Base-by-base conservation (phyloP, 345 rosid species). In the Brassica cretica region DNA sequence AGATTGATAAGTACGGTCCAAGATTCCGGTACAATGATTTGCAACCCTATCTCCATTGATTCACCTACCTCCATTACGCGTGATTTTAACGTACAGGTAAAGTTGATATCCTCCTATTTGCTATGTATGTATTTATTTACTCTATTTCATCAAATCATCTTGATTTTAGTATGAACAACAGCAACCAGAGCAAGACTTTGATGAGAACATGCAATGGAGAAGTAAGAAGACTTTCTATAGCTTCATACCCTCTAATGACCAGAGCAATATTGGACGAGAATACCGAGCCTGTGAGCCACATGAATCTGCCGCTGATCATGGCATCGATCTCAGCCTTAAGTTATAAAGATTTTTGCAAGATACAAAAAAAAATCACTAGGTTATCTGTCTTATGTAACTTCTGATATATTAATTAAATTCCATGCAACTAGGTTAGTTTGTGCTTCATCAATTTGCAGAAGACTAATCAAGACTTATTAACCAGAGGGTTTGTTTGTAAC, bases 311-410 rank as follows among this genome's bases (percentile, higher is more conserved):
- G 2, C 11, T 44, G 73, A 72, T 21, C 69, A 44, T 78, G 81
- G 58, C 59, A 72, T 78, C 21, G 77, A 78, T 60, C 77, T 78
- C 24, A 72, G 25, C 73, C 81, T 78, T 32, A 78, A 78, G 77
- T 66, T 78, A 46, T 72, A 72, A 24, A 56, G 37, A 30, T 5
- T 66, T n/a, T n/a, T 24, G 24, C n/a, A 9, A 16, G 2, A 21
- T 15, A 8, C 5, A 9, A 29, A 2, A n/a, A n/a, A 4, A 2
- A 0, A 33, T 15, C 33, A 66, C 55, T 25, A 68, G 21, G n/a
- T 68, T 66, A 21, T 21, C 16, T 61, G 18, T 68, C 19, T 76
- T 62, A 24, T 62, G 41, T 69, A 21, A 59, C 69, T 76, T 62
- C 32, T 7, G 51, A 76, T 68, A 18, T 61, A 68, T 44, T 12